Evolutionary conservation across 2,329 filamentous ascomycete species (phyloP), one percentile per base, ranked within the genome.

Genomic region (Talaromyces sp.): DNA sequence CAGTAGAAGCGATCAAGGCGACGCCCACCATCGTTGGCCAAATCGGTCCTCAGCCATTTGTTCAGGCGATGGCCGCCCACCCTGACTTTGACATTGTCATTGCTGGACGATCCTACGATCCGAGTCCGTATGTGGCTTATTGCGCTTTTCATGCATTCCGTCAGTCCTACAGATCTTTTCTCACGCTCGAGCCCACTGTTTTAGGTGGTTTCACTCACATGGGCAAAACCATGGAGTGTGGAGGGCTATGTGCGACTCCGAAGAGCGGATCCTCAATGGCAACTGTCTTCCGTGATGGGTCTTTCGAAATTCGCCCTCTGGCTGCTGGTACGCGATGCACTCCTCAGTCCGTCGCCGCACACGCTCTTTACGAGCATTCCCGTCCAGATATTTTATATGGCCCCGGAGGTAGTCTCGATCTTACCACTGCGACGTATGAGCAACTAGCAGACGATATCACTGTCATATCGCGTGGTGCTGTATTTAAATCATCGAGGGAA

Each of bases 201-300:
- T 22, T 58, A 6, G 56, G 44, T 7, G 49, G 44, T 13, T 42
- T 44, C 10, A 32, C 44, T 27, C 60, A 84, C 64, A 82, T 84
- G 80, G 83, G 82, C 10, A 84, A 85, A 69, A 80, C 84, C 6
- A 74, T 84, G 70, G 82, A 84, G 64, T 84, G 82, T 17, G 82
- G 81, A 15, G 77, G 66, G 1, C 63, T 72, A 2, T 83, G 80
- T 64, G 76, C 80, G 0, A 69, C 70, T 0, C 81, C 81, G 0
- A 83, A 83, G 59, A 75, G 75, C 0, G 68, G 69, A 3, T 76
- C 75, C 3, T 77, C 75, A 2, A 64, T 77, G 0, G 76, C 78
- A 0, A 80, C 75, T 0, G 64, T 81, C 0, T 78, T 77, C 3
- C 75, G 76, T 13, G 78, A 79, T 0, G 70, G 66, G 8, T 44